Evolutionary conservation across 78 protist genomes (phyloP).

Genomic region (Dictyostelium purpureum): DNA sequence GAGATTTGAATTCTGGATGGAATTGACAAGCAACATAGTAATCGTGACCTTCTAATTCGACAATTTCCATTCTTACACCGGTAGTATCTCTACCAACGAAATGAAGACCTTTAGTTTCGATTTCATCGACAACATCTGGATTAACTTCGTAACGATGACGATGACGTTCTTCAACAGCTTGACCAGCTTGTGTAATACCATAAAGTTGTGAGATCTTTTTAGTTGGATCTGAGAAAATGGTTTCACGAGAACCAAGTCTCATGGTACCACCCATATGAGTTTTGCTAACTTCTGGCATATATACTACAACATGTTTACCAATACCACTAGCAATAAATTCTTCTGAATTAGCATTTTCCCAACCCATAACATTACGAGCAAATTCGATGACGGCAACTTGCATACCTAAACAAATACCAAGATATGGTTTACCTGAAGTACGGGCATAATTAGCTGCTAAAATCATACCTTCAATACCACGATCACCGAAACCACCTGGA

Average conservation of each 20-base stretch:
- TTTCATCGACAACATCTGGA: slow-evolving; percentile 81
- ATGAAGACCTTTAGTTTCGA: slow-evolving; percentile 74
- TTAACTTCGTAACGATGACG: slow-evolving; percentile 97
- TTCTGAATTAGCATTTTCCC: slow-evolving; percentile 85
- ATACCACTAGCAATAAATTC: slow-evolving; percentile 66
- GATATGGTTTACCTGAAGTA: slow-evolving; percentile 89
- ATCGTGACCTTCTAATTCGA: slow-evolving; percentile 87
- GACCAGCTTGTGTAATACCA: slow-evolving; percentile 42
- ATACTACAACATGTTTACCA: slow-evolving; percentile 80
- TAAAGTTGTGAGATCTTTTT: slow-evolving; percentile 78
- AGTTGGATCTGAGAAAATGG: slow-evolving; percentile 50
- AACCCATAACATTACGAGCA: slow-evolving; percentile 83
- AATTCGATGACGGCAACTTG: slow-evolving; percentile 96
- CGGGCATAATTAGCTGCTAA: slow-evolving; percentile 93
- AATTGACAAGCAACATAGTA: slow-evolving; percentile 93
- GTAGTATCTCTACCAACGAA: slow-evolving; percentile 67
- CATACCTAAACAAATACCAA: slow-evolving; percentile 98
- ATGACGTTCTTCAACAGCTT: slow-evolving; percentile 95
- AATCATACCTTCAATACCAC: slow-evolving; percentile 96
- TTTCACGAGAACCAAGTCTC: slow-evolving; percentile 95
- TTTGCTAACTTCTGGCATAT: slow-evolving; percentile 95
- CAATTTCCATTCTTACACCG: slow-evolving; percentile 83
- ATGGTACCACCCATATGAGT: slow-evolving; percentile 98
- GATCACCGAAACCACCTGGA: slow-evolving; percentile 98
- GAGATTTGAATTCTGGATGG: slow-evolving; percentile 97